Percentiles rank a stretch among this genome's conserved stretches.
Conservation (phyloP, 106 monocot genomes). For the Platanthera guangdongensis region DNA sequence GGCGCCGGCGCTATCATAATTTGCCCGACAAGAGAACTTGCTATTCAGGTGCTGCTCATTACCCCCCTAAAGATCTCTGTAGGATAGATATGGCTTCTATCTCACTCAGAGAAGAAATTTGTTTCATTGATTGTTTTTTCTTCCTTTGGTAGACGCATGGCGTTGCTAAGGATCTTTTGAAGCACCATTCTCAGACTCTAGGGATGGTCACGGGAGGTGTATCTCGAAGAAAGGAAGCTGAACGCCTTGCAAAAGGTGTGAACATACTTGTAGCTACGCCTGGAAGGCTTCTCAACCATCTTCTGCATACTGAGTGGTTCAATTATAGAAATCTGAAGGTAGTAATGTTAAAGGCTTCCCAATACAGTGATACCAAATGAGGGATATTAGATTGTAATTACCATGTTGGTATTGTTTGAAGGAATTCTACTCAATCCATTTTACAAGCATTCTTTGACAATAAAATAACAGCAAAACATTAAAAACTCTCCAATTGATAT, state of each 20-base stretch:
- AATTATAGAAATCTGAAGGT: slow-evolving; percentile 82
- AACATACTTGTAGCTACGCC: slow-evolving; percentile 85
- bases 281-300: slow-evolving; percentile 86
- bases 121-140: background rate
- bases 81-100: background rate
- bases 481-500: background rate
- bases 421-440: background rate
- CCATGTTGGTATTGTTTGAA: background rate
- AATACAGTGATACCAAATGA: no score
- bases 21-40: slow-evolving; percentile 95
- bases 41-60: slow-evolving; percentile 57
- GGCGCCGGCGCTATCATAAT: slow-evolving; percentile 81
- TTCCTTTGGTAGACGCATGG: slow-evolving; percentile 50
- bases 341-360: background rate
- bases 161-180: slow-evolving; percentile 77
- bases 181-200: slow-evolving; percentile 82
- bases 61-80: background rate
- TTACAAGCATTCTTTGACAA: background rate
- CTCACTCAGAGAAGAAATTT: background rate
- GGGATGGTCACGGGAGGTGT: slow-evolving; percentile 75
- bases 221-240: slow-evolving; percentile 62
- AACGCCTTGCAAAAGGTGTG: slow-evolving; percentile 72
- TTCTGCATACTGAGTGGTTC: slow-evolving; percentile 74
- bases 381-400: background rate
- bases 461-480: background rate